phyloP scores from a whole-genome alignment of 2,329 filamentous ascomycete species.

The Cladosporium colombiae region DNA sequence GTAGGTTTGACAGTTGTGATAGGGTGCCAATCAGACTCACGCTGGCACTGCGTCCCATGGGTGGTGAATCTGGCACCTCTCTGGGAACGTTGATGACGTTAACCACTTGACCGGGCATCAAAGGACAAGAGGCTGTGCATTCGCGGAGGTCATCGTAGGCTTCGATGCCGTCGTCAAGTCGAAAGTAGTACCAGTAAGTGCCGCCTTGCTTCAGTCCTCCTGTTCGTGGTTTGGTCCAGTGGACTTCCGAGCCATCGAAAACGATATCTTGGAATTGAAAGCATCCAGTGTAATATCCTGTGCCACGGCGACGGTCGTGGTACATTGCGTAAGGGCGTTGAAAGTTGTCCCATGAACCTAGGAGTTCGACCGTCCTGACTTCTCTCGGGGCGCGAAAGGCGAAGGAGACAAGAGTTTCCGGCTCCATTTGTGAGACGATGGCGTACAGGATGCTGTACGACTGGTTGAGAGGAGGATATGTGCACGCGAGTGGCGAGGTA shows the following conservation, averaged over 20 bases:
- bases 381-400: constrained; percentile 47
- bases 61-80: constrained; percentile 48
- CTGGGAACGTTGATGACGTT: constrained; percentile 81
- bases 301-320: constrained; percentile 72
- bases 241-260: constrained; percentile 67
- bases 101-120: constrained; percentile 82
- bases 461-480: not conserved
- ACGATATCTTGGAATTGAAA: constrained; percentile 84
- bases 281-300: constrained; percentile 81
- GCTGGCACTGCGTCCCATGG: constrained; percentile 34
- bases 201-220: constrained; percentile 89
- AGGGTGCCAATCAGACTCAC: constrained; percentile 31
- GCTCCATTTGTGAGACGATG: constrained; percentile 13
- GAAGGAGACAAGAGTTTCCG: constrained; percentile 40
- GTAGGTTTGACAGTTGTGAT: constrained; percentile 20
- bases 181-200: constrained; percentile 97
- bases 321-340: constrained; percentile 75
- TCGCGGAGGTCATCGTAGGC: constrained; percentile 71
- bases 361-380: constrained; percentile 71
- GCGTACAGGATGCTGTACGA: not conserved
- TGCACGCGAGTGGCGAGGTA: not conserved
- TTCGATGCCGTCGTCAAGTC: constrained; percentile 76
- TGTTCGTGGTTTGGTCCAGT: constrained; percentile 59
- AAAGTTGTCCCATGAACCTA: constrained; percentile 98
- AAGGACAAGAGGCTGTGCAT: constrained; percentile 76